Evolutionary conservation across 768 basidiomycete species (phyloP), one percentile per base, ranked within the genome.

Genomic region (Coprinopsis cinerea): DNA sequence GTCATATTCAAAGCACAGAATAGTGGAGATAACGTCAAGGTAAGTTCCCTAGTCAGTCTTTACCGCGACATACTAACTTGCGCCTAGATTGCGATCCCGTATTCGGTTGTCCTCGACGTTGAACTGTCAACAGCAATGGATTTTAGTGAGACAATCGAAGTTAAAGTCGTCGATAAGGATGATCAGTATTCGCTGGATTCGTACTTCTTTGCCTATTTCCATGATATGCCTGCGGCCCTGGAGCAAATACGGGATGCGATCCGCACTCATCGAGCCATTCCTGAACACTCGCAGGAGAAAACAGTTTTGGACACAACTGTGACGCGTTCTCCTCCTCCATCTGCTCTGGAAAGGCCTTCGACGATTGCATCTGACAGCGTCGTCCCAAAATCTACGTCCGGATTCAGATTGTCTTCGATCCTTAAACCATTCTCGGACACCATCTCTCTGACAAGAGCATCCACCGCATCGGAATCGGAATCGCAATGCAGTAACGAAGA

Each of bases 1-100:
- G 86, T 93, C 48, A 92, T 97, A 48, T 94, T 98, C 72, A 92
- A 92, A 63, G 85, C 88, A 14, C 94, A 97, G 70, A 96, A 97
- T 64, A 86, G 86, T 76, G 95, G 96, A 2, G 92, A 97, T 59
- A 88, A 82, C 58, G 92, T 97, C 56, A 97, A 97, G 78, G 90
- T 88, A 55, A 23, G 65, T 57, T 15, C 11, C 39, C 24, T n/a
- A n/a, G n/a, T n/a, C n/a, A 26, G 34, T 20, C 22, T 25, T 20
- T n/a, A 11, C 7, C 18, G 25, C 15, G 17, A 20, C 51, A 46
- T 28, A 23, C 18, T 23, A 44, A 17, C 11, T 22, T 45, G 32
- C 40, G 20, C 17, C 51, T 49, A 77, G 90, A 92, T 99, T 60
- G 92, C 93, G 24, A 92, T 99, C 44, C 96, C 95, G 0, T 92